Evolutionary conservation across 2,329 filamentous ascomycete species (phyloP).

Genomic region (Colletotrichum destructivum): DNA sequence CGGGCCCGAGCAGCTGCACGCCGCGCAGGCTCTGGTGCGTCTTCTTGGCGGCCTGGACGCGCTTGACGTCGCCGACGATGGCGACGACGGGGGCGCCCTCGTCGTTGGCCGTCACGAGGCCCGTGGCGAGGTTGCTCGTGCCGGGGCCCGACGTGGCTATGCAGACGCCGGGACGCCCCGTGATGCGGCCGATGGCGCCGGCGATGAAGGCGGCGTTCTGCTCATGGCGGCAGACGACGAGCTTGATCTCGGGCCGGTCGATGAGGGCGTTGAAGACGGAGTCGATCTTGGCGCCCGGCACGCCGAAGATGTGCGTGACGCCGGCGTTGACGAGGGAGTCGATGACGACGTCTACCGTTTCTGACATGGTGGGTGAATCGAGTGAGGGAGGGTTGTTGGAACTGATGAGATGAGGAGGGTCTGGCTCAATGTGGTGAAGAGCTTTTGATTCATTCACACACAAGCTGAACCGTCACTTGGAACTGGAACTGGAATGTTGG

Average conservation of each 20-base stretch:
- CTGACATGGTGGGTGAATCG: slow-evolving; percentile 28
- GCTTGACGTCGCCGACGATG: slow-evolving; percentile 63
- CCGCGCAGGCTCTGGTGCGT: slow-evolving; percentile 64
- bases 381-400: no score
- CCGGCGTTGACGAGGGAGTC: slow-evolving; percentile 54
- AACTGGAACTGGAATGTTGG: background rate
- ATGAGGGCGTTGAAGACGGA: slow-evolving; percentile 62
- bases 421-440: background rate
- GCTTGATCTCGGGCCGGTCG: slow-evolving; percentile 62
- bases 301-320: slow-evolving; percentile 62
- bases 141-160: slow-evolving; percentile 64
- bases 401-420: background rate
- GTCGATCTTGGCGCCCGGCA: slow-evolving; percentile 64
- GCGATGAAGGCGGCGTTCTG: slow-evolving; percentile 67
- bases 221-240: slow-evolving; percentile 64
- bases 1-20: slow-evolving; percentile 59
- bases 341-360: slow-evolving; percentile 50
- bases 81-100: slow-evolving; percentile 64
- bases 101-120: slow-evolving; percentile 62
- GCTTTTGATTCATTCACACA: no score
- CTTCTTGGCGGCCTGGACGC: slow-evolving; percentile 59
- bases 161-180: slow-evolving; percentile 61
- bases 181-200: slow-evolving; percentile 61
- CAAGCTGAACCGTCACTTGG: no score
- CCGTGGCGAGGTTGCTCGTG: slow-evolving; percentile 62